Base-by-base conservation (phyloP, 129 eudicot species). In the Oenanthe sinensis region DNA sequence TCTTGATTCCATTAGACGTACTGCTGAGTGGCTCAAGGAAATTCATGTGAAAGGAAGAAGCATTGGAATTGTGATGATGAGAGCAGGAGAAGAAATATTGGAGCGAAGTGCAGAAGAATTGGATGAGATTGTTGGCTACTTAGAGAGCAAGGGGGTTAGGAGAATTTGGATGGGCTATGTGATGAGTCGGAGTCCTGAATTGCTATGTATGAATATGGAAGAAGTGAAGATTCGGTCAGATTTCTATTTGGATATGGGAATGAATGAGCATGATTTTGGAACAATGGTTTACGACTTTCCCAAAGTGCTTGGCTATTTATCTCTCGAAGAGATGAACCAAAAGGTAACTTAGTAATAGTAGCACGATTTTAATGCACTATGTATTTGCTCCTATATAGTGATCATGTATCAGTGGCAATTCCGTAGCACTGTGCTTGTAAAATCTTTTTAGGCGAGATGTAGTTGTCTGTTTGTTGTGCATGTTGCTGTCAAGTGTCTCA, bases 271-370 rank as follows among this genome's bases (percentile, higher is more conserved):
- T 54, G 98, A 94, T 82, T 94, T 94, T 74, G 98, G 98, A 58
- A 94, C 98, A 9, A 94, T 91, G 98, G 92, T 93, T 71, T 93
- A 85, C 60, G 98, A 93, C 79, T 93, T 77, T 79, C 97, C 98
- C 43, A 91, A 88, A 78, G 89, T 91, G 33, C 84, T 94, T 75
- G 98, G 98, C 24, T 89, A 84, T 79, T 86, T 86, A 79, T 82
- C 97, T 13, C 79, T 94, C 58, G 96, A 91, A 48, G 97, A 94
- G 82, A 94, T 91, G 97, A 89, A 85, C 74, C 84, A 86, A 83
- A 91, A 94, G 97, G 98, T 94, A 85, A 75, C 20, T 83, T 17
- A n/a, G 52, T 60, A 44, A 11, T 47, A 44, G 15, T n/a, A 24
- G 17, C 13, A 46, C 8, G 17, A 42, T 15, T 36, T n/a, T 44